These are phyloP conservation scores for Panicum miliaceum DNA, from an alignment of 176 grass and related monocot genomes.

Conservation along the genomic window DNA sequence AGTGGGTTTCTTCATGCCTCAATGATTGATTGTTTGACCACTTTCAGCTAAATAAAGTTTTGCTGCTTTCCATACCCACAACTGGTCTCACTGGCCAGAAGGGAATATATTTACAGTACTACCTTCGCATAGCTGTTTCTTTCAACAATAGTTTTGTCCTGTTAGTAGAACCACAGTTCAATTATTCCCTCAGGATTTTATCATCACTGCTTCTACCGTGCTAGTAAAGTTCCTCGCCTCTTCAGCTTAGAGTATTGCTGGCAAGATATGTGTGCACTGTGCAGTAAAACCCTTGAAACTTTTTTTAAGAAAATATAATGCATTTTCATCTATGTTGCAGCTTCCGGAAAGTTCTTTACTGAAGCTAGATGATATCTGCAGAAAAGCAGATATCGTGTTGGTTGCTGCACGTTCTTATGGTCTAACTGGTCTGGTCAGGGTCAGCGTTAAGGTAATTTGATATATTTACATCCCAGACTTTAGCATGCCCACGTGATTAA, in stretches of 20 bases:
- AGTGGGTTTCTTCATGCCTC: neutral
- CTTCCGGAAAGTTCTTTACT: constrained; percentile 74
- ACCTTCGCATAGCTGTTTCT: neutral
- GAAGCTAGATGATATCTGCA: constrained; percentile 88
- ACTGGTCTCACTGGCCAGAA: neutral
- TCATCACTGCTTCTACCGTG: neutral
- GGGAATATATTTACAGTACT: neutral
- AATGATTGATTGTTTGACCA: neutral
- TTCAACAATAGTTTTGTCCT: constrained; percentile 5
- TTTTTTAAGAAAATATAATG: constrained; percentile 27
- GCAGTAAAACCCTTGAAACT: neutral
- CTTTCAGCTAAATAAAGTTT: neutral
- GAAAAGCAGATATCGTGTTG: constrained; percentile 71
- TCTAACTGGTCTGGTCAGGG: constrained; percentile 83
- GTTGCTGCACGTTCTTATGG: constrained; percentile 88
- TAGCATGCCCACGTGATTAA: constrained; percentile 21
- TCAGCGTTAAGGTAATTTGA: constrained; percentile 84
- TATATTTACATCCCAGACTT: neutral
- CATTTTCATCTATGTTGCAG: constrained; percentile 47
- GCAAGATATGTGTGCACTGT: neutral
- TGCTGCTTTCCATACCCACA: neutral
- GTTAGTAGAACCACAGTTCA: neutral
- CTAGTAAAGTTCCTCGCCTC: constrained; percentile 9
- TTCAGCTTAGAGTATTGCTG: constrained; percentile 15
- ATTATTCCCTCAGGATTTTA: constrained; percentile 15